phyloP scores from a whole-genome alignment of 345 rosid genomes.

The Lepidium aucheri region DNA sequence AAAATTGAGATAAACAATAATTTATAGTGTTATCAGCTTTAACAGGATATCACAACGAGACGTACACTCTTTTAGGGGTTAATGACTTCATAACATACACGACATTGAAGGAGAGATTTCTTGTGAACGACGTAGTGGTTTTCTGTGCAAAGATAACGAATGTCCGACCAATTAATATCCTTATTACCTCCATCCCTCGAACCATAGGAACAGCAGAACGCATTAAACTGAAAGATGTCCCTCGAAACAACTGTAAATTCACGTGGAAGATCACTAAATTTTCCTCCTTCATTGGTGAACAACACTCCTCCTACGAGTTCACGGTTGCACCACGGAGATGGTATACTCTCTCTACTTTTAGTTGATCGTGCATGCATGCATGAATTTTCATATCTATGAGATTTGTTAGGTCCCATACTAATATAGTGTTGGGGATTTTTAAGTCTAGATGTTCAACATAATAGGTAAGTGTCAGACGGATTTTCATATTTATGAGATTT shows the following conservation, averaged over 20 bases:
- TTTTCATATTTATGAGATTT: too few relatives aligned
- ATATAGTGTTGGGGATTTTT: neutral
- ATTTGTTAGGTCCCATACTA: neutral
- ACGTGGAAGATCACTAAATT: conserved; percentile 17
- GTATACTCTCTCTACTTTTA: neutral
- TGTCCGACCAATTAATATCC: neutral
- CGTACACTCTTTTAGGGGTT: too few relatives aligned
- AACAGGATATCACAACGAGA: neutral
- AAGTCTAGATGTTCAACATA: too few relatives aligned
- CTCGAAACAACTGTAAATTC: conserved; percentile 1
- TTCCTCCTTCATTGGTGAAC: conserved; percentile 2
- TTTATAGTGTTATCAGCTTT: neutral
- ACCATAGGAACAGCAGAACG: conserved; percentile 2
- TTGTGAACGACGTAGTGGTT: neutral
- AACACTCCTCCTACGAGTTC: conserved; percentile 2
- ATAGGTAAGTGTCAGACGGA: too few relatives aligned
- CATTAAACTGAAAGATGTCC: neutral
- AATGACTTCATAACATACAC: too few relatives aligned
- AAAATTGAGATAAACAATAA: neutral
- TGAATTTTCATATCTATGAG: too few relatives aligned
- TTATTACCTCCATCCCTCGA: neutral
- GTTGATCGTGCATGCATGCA: too few relatives aligned
- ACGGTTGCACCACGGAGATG: conserved; percentile 17
- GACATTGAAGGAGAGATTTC: too few relatives aligned
- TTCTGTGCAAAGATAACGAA: neutral